Evolutionary conservation across 1,284 basidiomycete genomes (phyloP), one percentile per base, ranked within the genome.

Genomic region (Trichosporon inkin): DNA sequence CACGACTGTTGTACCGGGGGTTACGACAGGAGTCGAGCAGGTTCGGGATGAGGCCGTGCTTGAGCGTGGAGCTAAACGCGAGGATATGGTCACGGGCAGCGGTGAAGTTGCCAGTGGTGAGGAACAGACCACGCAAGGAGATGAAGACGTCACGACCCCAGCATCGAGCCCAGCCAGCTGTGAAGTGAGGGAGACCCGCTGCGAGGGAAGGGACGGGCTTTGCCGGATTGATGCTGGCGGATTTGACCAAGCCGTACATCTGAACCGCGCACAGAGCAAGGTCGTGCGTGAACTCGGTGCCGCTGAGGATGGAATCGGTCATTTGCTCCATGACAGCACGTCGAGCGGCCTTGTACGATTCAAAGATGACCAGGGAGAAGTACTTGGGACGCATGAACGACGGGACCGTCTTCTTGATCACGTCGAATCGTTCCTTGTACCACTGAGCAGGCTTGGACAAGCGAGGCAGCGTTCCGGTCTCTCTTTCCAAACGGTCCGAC

Each of bases 121-220:
- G 80, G 80, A 96, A 95, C 51, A 97, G 81, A 3, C 93, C 93
- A 62, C 92, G 86, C 13, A 95, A 80, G 0, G 92, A 94, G 75
- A 96, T 95, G 79, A 94, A 94, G 20, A 95, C 90, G 75, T 97
- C 93, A 38, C 93, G 85, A n/a, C 94, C 93, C 94, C 94, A 97
- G 72, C 90, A 92, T 52, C 93, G 83, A 14, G 92, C 92, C 93
- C 94, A 97, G 6, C 87, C 87, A 8, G 88, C 80, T 2, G 90
- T 81, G 71, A 97, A 97, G 79, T 97, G 93, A 11, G 94, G 92
- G 28, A 97, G 79, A 19, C 94, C 94, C n/a, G 93, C 93, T 2
- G 94, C 92, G 28, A 97, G 81, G 10, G 88, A 91, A 2, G 94
- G 86, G 0, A 86, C 88, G 2, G 83, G 77, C 68, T 84, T 83